Evolutionary conservation across 768 basidiomycete species (phyloP), one percentile per base, ranked within the genome.

Genomic region (Tricholoma hemisulphureum): DNA sequence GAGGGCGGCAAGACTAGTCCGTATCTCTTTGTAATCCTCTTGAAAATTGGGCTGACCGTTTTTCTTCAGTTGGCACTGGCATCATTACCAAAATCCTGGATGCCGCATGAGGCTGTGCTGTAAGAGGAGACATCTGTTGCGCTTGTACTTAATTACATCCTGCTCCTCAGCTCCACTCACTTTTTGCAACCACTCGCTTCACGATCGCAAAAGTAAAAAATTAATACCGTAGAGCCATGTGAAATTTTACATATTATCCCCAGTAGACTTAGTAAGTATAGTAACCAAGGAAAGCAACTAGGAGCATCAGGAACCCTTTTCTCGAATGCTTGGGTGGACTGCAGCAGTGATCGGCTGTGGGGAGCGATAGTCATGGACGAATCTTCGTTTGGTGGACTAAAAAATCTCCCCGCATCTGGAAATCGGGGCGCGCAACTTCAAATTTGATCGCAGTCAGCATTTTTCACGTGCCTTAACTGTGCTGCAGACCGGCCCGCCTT

Each of bases 1-100:
- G 95, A 97, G 73, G 95, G 93, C 63, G 92, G 93, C 69, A 95
- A 87, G 78, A 98, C 96, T 9, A 83, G 91, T 93, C 87, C 71
- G 28, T 62, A 63, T 18, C 16, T 51, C 37, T 20, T n/a, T n/a
- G 35, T 28, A 32, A 39, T 16, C 5, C 49, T 14, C 4, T 59
- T 13, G 8, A 34, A n/a, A 46, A 50, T 1, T 20, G 48, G 21
- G 46, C 56, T 65, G n/a, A 34, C 63, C 53, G 50, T 52, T 35
- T 37, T 28, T 48, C 13, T 57, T 31, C 53, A 93, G 91, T 98
- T 69, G 95, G 93, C 57, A 98, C 96, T 60, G 96, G 96, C 65
- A 86, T 98, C 65, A 87, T 97, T 60, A 93, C 92, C 61, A 92
- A 94, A 75, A 83, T 95, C 61, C 69, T 93, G 43, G 57, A 55